A percentile compares a stretch with the other conserved stretches of the same genome.
Evolutionary conservation across 129 eudicot genomes (phyloP).

Genomic region (Calendula officinalis): DNA sequence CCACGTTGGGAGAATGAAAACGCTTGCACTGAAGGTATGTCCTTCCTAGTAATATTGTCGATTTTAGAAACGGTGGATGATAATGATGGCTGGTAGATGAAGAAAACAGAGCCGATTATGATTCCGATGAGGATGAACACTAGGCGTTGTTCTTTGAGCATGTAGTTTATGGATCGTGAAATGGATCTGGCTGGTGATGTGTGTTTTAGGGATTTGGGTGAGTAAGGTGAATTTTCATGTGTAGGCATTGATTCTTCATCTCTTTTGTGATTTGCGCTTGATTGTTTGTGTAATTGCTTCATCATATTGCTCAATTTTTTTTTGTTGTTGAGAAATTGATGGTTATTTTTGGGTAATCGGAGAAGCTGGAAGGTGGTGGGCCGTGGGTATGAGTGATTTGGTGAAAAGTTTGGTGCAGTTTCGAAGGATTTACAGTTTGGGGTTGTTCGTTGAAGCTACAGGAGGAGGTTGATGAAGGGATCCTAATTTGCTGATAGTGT

Average conservation of each 20-base stretch:
- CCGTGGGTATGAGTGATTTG: neutral
- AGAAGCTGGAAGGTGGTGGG: neutral
- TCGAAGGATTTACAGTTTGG: neutral
- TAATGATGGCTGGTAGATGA: conserved; percentile 54
- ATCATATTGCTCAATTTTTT: conserved; percentile 19
- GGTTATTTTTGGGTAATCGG: neutral
- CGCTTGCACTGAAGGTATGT: conserved; percentile 18
- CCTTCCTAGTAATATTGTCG: conserved; percentile 1
- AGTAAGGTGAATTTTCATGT: conserved; percentile 37
- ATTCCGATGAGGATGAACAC: conserved; percentile 67
- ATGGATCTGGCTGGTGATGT: conserved; percentile 36
- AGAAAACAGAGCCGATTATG: conserved; percentile 68
- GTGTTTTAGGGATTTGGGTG: conserved; percentile 65
- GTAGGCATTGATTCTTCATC: conserved; percentile 51
- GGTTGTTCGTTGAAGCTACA: neutral
- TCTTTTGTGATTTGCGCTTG: conserved; percentile 24
- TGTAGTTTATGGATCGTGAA: conserved; percentile 55
- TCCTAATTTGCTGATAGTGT: neutral
- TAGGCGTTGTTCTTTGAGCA: conserved; percentile 64
- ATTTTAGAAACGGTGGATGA: conserved; percentile 37
- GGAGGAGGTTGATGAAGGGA: neutral
- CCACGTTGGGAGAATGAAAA: conserved; percentile 22
- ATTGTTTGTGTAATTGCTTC: conserved; percentile 78
- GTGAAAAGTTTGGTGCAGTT: neutral
- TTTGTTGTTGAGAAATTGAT: neutral